Evolutionary conservation across 208 protist genomes (phyloP).

Genomic region (Leishmania turanica): DNA sequence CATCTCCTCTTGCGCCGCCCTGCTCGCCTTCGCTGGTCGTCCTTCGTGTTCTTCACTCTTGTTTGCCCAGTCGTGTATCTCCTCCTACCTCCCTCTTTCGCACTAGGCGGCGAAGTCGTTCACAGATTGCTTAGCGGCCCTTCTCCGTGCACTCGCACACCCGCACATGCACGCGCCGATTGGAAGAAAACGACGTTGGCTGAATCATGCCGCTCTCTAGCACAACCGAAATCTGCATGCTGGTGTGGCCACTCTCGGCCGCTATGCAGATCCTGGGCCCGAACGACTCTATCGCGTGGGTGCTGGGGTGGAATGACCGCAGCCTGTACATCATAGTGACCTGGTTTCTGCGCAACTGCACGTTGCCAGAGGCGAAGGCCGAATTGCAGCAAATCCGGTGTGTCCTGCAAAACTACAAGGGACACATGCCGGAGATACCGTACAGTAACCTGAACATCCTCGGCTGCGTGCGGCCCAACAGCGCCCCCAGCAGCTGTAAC

Average conservation of each 20-base stretch:
- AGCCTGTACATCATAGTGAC: conserved; percentile 74
- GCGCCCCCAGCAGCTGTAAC: conserved; percentile 3
- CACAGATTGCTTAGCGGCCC: not conserved
- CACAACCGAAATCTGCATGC: conserved; percentile 66
- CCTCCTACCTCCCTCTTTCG: not conserved
- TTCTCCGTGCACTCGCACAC: not conserved
- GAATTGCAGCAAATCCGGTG: conserved; percentile 42
- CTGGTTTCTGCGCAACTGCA: conserved; percentile 46
- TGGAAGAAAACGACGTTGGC: not conserved
- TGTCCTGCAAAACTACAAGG: conserved; percentile 27
- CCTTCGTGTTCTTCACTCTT: not conserved
- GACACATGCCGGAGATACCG: conserved; percentile 19
- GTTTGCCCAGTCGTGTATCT: not conserved
- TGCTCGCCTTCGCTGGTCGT: not conserved
- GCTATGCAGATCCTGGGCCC: conserved; percentile 17
- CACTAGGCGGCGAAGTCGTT: not conserved
- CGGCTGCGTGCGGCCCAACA: conserved; percentile 50
- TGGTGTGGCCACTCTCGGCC: conserved; percentile 69
- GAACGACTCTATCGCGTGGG: conserved; percentile 46
- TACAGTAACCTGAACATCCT: conserved; percentile 57
- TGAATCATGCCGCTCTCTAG: conserved; percentile 26
- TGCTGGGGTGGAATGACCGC: conserved; percentile 85
- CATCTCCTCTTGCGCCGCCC: not conserved
- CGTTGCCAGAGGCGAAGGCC: conserved; percentile 37
- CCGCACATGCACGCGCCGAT: not conserved